Evolutionary conservation across 2,329 filamentous ascomycete genomes (phyloP).

Genomic region (Trichophyton simii): DNA sequence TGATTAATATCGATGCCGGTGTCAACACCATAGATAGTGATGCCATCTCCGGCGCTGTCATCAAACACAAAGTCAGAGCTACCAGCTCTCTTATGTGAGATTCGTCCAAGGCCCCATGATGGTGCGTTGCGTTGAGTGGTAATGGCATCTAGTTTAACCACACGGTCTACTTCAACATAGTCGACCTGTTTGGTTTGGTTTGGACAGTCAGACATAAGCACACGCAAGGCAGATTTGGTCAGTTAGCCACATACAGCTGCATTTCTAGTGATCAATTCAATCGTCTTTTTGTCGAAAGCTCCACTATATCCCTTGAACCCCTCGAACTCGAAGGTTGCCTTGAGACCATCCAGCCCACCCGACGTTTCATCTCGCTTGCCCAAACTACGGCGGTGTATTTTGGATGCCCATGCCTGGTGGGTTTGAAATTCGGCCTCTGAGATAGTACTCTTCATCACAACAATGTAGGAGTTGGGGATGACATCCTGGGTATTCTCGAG

Average conservation of each 20-base stretch:
- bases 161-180: conserved; percentile 9
- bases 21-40: conserved; percentile 28
- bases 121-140: conserved; percentile 17
- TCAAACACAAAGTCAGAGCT: conserved; percentile 26
- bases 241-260: background rate
- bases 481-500: background rate
- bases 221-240: background rate
- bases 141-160: conserved; percentile 3
- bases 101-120: conserved; percentile 25
- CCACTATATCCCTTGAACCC: conserved; percentile 12
- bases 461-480: conserved; percentile 8
- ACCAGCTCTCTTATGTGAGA: conserved; percentile 19
- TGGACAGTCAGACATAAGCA: background rate
- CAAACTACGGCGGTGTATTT: background rate
- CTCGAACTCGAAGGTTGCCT: conserved; percentile 9
- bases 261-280: conserved; percentile 5
- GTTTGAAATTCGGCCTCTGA: conserved; percentile 3
- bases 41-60: conserved; percentile 22
- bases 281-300: conserved; percentile 11
- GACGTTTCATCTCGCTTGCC: background rate
- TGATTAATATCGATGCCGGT: conserved; percentile 26
- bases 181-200: conserved; percentile 7
- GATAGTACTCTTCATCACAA: conserved; percentile 9
- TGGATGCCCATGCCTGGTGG: conserved; percentile 5
- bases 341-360: background rate